A percentile compares a stretch with the other conserved stretches of the same genome.
Conservation (phyloP, 345 rosid genomes). For the Moringa oleifera region DNA sequence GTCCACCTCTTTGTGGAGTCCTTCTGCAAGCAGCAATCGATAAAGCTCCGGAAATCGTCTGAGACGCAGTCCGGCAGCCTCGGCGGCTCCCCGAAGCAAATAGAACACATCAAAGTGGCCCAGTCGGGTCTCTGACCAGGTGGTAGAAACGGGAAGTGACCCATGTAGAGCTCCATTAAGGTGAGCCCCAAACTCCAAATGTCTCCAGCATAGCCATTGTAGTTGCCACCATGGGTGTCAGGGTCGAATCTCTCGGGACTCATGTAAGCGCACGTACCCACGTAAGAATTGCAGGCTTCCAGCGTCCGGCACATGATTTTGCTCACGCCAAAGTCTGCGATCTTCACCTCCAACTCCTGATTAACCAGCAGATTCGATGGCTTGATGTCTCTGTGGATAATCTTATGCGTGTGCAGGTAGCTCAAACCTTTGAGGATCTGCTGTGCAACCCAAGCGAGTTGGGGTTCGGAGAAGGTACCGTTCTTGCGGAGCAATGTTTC, state of each 20-base stretch:
- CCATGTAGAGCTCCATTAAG: slow-evolving; percentile 67
- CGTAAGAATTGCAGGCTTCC: slow-evolving; percentile 78
- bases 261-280: slow-evolving; percentile 94
- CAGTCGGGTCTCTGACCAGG: slow-evolving; percentile 83
- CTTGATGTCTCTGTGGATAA: slow-evolving; percentile 80
- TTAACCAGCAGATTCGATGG: slow-evolving; percentile 74
- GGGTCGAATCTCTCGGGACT: slow-evolving; percentile 90
- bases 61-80: slow-evolving; percentile 48
- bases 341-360: slow-evolving; percentile 54
- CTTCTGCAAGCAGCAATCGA: slow-evolving; percentile 74
- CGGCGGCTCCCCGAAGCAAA: slow-evolving; percentile 86
- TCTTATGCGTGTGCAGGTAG: slow-evolving; percentile 61
- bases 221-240: slow-evolving; percentile 47
- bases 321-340: slow-evolving; percentile 85
- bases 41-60: slow-evolving; percentile 59
- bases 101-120: slow-evolving; percentile 89
- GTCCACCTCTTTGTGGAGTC: slow-evolving; percentile 72
- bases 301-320: slow-evolving; percentile 61
- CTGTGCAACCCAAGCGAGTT: slow-evolving; percentile 43
- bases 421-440: slow-evolving; percentile 60
- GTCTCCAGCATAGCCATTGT: slow-evolving; percentile 74
- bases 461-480: slow-evolving; percentile 48
- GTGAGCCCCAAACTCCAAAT: slow-evolving; percentile 86
- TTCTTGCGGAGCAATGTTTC: slow-evolving; percentile 36
- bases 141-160: slow-evolving; percentile 62